These are phyloP conservation scores for Alnus glutinosa DNA, from an alignment of 306 rosid species.

Conservation along the genomic window DNA sequence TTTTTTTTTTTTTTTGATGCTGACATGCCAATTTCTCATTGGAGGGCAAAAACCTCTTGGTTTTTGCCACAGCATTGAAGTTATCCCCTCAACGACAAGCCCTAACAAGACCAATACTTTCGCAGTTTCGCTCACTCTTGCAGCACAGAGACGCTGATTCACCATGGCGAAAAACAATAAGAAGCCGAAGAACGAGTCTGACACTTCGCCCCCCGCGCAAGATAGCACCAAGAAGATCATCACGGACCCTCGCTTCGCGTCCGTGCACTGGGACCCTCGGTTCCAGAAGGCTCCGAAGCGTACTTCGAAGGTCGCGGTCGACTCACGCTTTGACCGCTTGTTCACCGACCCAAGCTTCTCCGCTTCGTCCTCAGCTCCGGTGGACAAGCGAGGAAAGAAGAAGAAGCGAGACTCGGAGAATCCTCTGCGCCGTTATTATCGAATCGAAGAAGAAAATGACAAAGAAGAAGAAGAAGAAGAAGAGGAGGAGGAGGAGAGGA, in stretches of 20 bases:
- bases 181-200: slow-evolving; percentile 29
- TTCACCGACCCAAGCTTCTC: slow-evolving; percentile 57
- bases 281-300: slow-evolving; percentile 71
- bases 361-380: slow-evolving; percentile 58
- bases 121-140: too few species aligned
- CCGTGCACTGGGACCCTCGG: slow-evolving; percentile 75
- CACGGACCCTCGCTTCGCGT: slow-evolving; percentile 64
- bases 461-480: slow-evolving; percentile 12
- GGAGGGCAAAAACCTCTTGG: too few species aligned
- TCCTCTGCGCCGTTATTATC: slow-evolving; percentile 54
- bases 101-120: neutral
- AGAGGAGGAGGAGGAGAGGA: slow-evolving; percentile 15
- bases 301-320: slow-evolving; percentile 64
- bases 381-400: slow-evolving; percentile 76
- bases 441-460: slow-evolving; percentile 35
- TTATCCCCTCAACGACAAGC: too few species aligned
- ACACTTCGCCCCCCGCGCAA: slow-evolving; percentile 4
- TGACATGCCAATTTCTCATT: too few species aligned
- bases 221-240: slow-evolving; percentile 34
- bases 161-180: slow-evolving; percentile 30
- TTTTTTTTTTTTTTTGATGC: too few species aligned
- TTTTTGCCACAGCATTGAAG: too few species aligned
- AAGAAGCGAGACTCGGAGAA: slow-evolving; percentile 30
- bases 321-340: slow-evolving; percentile 67
- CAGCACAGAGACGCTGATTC: neutral